Percentiles rank a stretch among this genome's conserved stretches.
Conservation (phyloP, 306 rosid genomes). For the Calophaca sinica region DNA sequence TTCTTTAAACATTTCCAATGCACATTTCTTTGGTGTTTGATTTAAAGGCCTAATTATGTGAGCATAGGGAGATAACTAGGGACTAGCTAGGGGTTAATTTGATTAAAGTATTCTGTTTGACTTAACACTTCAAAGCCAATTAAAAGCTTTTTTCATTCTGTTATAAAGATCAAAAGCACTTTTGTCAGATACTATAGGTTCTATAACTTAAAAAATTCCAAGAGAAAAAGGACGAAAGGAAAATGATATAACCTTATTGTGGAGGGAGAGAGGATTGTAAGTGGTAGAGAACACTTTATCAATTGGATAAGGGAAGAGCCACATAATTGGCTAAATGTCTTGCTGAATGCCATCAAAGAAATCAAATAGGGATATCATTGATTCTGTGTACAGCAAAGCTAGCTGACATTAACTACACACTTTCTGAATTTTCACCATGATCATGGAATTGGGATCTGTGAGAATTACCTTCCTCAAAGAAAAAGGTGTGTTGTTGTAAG, state of each 20-base stretch:
- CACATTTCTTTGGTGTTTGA: slow-evolving; percentile 36
- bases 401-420: slow-evolving; percentile 49
- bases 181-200: slow-evolving; percentile 55
- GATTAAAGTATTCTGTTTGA: slow-evolving; percentile 51
- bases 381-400: slow-evolving; percentile 43
- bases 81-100: slow-evolving; percentile 30
- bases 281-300: slow-evolving; percentile 50
- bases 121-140: slow-evolving; percentile 48
- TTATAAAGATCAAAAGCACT: slow-evolving; percentile 56
- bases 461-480: slow-evolving; percentile 45
- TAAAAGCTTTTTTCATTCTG: slow-evolving; percentile 49
- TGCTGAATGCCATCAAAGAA: slow-evolving; percentile 34
- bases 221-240: slow-evolving; percentile 68
- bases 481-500: slow-evolving; percentile 48
- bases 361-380: slow-evolving; percentile 30
- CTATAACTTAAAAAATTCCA: slow-evolving; percentile 60
- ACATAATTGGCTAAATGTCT: slow-evolving; percentile 51
- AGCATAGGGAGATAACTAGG: slow-evolving; percentile 33
- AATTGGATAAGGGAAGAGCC: slow-evolving; percentile 48
- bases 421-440: slow-evolving; percentile 48
- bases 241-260: slow-evolving; percentile 55
- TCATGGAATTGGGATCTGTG: slow-evolving; percentile 55
- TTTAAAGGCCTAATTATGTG: slow-evolving; percentile 35
- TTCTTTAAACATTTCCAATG: slow-evolving; percentile 33
- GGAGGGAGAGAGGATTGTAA: slow-evolving; percentile 36